These are phyloP conservation scores for Plasmodium vivax DNA, from an alignment of 169 alveolate genomes.

Conservation along the genomic window DNA sequence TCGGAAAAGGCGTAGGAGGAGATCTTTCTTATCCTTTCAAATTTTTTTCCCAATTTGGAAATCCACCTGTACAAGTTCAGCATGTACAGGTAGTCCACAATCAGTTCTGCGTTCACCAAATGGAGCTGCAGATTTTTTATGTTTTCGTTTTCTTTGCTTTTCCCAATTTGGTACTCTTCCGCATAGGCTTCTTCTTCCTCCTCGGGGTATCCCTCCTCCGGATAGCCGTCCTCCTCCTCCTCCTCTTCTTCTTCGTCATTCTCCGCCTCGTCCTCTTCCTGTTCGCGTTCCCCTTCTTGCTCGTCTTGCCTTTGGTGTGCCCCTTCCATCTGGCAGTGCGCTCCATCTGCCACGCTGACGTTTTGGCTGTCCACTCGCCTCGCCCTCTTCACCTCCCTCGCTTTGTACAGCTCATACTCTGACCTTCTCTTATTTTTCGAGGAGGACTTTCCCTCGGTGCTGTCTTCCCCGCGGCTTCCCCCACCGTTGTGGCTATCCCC, in stretches of 20 bases:
- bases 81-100: constrained; percentile 46
- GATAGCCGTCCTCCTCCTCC: neutral
- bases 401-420: neutral
- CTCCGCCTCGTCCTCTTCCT: constrained; percentile 15
- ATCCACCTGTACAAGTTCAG: constrained; percentile 24
- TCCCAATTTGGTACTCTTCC: neutral
- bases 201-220: neutral
- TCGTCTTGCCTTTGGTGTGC: neutral
- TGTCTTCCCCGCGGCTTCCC: neutral
- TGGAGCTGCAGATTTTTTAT: constrained; percentile 30
- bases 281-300: neutral
- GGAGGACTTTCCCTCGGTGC: neutral
- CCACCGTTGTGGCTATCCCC: neutral
- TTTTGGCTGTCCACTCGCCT: neutral
- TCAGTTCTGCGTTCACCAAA: constrained; percentile 21
- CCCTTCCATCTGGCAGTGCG: neutral
- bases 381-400: neutral
- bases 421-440: neutral
- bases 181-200: neutral
- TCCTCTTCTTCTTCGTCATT: constrained; percentile 15
- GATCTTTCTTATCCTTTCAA: constrained; percentile 6
- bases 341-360: neutral
- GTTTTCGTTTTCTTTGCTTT: constrained; percentile 14
- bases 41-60: constrained; percentile 14
- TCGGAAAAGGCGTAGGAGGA: constrained; percentile 4